Conservation (phyloP, 805 yeast genomes). For the Yarrowia sp. region DNA sequence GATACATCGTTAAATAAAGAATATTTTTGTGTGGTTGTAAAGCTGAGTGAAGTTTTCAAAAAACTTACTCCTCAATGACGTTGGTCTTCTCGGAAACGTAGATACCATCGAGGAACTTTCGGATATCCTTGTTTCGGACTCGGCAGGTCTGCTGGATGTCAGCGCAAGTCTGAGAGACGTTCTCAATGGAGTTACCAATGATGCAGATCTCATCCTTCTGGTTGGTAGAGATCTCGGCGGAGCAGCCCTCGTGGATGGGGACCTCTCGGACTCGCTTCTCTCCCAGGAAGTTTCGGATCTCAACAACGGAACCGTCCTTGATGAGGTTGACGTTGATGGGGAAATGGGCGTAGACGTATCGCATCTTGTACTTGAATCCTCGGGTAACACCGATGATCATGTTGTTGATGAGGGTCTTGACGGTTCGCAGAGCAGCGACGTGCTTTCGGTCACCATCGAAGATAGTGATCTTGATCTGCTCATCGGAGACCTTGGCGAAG, state of each 20-base stretch:
- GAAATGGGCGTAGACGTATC: conserved; percentile 99
- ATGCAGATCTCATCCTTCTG: conserved; percentile 94
- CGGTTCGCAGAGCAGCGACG: conserved; percentile 99
- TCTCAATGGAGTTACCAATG: conserved; percentile 94
- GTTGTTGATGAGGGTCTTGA: conserved; percentile 91
- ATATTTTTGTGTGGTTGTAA: conserved; percentile 17
- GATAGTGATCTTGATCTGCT: conserved; percentile 79
- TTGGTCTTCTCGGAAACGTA: conserved; percentile 95
- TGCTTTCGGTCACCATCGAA: conserved; percentile 99
- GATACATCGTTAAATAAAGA: conserved; percentile 25
- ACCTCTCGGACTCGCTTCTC: conserved; percentile 95
- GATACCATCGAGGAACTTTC: conserved; percentile 99
- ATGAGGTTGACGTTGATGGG: conserved; percentile 96
- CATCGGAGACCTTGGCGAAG: conserved; percentile 69
- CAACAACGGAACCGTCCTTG: conserved; percentile 75
- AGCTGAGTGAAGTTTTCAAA: neutral
- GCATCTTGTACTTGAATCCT: conserved; percentile 99
- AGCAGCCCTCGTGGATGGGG: conserved; percentile 84
- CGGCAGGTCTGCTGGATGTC: conserved; percentile 97
- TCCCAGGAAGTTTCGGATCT: conserved; percentile 99
- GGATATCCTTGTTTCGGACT: conserved; percentile 99
- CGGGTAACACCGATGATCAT: conserved; percentile 97
- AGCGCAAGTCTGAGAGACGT: conserved; percentile 97
- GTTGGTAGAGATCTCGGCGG: conserved; percentile 70
- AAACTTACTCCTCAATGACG: conserved; percentile 59